Conservation (phyloP, 73 alveolate genomes). For the Durusdinium trenchii region DNA sequence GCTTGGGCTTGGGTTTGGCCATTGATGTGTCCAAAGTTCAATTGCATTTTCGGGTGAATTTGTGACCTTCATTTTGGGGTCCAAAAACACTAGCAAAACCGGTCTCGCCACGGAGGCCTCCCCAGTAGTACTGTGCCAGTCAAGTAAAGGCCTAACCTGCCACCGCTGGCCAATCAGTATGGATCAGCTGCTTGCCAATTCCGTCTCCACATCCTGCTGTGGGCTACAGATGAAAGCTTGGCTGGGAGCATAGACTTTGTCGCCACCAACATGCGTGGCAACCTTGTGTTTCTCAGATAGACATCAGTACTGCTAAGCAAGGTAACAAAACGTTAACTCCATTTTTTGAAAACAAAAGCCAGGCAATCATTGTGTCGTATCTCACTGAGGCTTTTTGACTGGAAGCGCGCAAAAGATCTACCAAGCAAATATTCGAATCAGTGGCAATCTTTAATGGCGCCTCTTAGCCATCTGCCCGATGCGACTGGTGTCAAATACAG, state of each 20-base stretch:
- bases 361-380: not conserved
- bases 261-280: not conserved
- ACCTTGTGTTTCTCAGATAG: not conserved
- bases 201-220: no score
- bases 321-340: not conserved
- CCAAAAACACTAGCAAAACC: no score
- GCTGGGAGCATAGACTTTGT: slow-evolving; percentile 43
- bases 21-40: no score
- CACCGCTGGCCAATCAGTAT: no score
- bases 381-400: not conserved
- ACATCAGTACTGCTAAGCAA: no score
- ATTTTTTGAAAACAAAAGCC: not conserved
- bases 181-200: no score
- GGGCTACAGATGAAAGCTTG: not conserved
- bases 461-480: not conserved
- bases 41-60: no score
- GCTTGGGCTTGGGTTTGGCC: no score
- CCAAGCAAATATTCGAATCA: not conserved
- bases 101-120: no score
- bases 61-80: no score
- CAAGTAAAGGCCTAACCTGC: no score
- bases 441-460: not conserved
- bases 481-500: not conserved
- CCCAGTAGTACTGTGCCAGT: no score
- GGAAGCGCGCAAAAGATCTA: not conserved